Conservation (phyloP, 257 asterid genomes). For the Avicennia marina region DNA sequence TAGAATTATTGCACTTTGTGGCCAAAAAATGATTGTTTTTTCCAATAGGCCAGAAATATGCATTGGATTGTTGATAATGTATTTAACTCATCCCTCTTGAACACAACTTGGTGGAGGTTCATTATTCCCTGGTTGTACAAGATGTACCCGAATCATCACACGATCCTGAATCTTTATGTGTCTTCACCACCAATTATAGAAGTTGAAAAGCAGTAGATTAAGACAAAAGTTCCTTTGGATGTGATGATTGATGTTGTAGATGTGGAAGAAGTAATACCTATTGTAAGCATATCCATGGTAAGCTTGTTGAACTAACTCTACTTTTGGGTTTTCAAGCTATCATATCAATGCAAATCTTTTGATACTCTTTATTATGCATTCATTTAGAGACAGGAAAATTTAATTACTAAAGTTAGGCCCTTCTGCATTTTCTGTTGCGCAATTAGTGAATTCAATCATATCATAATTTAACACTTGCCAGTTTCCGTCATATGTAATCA, state of each 20-base stretch:
- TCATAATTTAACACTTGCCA: no score
- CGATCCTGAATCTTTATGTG: conserved; percentile 66
- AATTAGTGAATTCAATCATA: no score
- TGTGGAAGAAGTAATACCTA: conserved; percentile 53
- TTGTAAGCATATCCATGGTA: conserved; percentile 72
- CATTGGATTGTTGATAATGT: conserved; percentile 66
- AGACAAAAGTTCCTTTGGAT: conserved; percentile 47
- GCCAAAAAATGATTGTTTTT: conserved; percentile 14
- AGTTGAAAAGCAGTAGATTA: conserved; percentile 41
- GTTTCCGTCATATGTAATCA: no score
- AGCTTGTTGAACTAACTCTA: conserved; percentile 21
- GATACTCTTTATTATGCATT: no score
- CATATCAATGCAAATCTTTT: neutral
- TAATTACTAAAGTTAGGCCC: neutral
- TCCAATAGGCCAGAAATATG: conserved; percentile 61
- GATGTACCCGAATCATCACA: conserved; percentile 64
- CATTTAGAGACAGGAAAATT: no score
- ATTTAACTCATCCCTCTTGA: conserved; percentile 60
- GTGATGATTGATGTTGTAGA: conserved; percentile 62
- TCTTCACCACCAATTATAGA: conserved; percentile 53
- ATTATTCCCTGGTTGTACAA: conserved; percentile 77
- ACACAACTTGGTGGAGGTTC: conserved; percentile 83
- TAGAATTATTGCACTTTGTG: conserved; percentile 7
- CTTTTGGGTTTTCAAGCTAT: neutral
- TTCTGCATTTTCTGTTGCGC: no score